These are phyloP conservation scores for Elsinoe arachidis DNA, from an alignment of 2,329 filamentous ascomycete genomes.

Conservation along the genomic window DNA sequence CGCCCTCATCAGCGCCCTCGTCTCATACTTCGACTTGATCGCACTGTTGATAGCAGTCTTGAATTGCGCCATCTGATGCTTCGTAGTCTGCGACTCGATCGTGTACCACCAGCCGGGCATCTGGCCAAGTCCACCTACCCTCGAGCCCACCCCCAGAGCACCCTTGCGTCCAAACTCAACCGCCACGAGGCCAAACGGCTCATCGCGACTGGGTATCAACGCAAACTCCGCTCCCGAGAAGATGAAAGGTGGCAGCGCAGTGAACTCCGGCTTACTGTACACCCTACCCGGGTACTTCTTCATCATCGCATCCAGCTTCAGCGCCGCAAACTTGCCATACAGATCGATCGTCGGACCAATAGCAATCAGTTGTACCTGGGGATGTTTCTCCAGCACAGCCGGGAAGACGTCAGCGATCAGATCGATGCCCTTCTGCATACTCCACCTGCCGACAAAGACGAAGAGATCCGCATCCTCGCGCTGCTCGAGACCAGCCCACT, in stretches of 20 bases:
- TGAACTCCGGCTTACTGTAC: slow-evolving; percentile 61
- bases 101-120: slow-evolving; percentile 68
- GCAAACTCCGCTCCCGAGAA: slow-evolving; percentile 62
- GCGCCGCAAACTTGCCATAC: slow-evolving; percentile 58
- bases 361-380: slow-evolving; percentile 53
- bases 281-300: slow-evolving; percentile 56
- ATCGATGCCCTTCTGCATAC: slow-evolving; percentile 60
- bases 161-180: slow-evolving; percentile 62
- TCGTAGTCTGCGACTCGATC: slow-evolving; percentile 55
- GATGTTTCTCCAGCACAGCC: slow-evolving; percentile 50
- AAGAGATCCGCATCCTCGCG: slow-evolving; percentile 56
- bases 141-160: slow-evolving; percentile 56
- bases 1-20: slow-evolving; percentile 55
- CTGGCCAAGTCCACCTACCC: slow-evolving; percentile 59
- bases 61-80: slow-evolving; percentile 57
- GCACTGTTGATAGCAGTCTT: slow-evolving; percentile 55
- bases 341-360: slow-evolving; percentile 59
- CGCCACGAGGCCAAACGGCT: slow-evolving; percentile 60
- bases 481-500: slow-evolving; percentile 57
- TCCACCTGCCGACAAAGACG: slow-evolving; percentile 62
- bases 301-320: slow-evolving; percentile 58
- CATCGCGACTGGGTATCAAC: slow-evolving; percentile 59
- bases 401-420: slow-evolving; percentile 61
- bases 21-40: slow-evolving; percentile 47
- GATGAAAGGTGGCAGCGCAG: slow-evolving; percentile 56